Percentiles rank a stretch among this genome's conserved stretches.
Evolutionary conservation across 805 yeast species (phyloP).

Genomic region (Myxozyma monticola): DNA sequence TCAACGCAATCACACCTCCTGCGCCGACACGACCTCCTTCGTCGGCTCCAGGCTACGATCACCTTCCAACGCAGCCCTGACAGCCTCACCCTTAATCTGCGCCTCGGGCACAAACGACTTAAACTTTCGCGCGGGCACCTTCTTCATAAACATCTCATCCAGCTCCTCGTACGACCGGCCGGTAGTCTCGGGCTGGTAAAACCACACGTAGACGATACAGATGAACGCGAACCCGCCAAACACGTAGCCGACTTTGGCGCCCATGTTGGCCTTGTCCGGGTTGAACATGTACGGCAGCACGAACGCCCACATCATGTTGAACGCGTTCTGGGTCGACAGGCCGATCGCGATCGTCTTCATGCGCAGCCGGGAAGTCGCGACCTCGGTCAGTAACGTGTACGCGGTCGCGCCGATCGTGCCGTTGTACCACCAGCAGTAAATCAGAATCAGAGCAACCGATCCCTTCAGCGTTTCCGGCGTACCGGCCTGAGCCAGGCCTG

Average conservation of each 20-base stretch:
- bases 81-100: neutral
- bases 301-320: slow-evolving; percentile 42
- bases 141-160: slow-evolving; percentile 17
- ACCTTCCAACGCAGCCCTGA: neutral
- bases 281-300: slow-evolving; percentile 51
- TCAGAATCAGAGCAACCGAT: slow-evolving; percentile 37
- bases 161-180: slow-evolving; percentile 2
- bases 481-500: slow-evolving; percentile 36
- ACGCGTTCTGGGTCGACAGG: slow-evolving; percentile 38
- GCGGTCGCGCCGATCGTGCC: slow-evolving; percentile 46
- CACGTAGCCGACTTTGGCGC: slow-evolving; percentile 47
- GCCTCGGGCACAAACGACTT: neutral
- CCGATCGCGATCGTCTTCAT: slow-evolving; percentile 45
- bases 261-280: slow-evolving; percentile 47
- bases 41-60: too few species aligned
- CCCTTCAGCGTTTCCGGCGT: slow-evolving; percentile 36
- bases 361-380: slow-evolving; percentile 45
- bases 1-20: too few species aligned
- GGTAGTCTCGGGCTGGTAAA: slow-evolving; percentile 4
- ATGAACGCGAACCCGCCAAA: neutral
- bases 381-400: slow-evolving; percentile 44
- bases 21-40: too few species aligned
- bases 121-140: slow-evolving; percentile 3
- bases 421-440: slow-evolving; percentile 42
- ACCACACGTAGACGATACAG: slow-evolving; percentile 29